Evolutionary conservation across 441 rosid species (phyloP), one percentile per base, ranked within the genome.

Genomic region (Erodium moschatum): DNA sequence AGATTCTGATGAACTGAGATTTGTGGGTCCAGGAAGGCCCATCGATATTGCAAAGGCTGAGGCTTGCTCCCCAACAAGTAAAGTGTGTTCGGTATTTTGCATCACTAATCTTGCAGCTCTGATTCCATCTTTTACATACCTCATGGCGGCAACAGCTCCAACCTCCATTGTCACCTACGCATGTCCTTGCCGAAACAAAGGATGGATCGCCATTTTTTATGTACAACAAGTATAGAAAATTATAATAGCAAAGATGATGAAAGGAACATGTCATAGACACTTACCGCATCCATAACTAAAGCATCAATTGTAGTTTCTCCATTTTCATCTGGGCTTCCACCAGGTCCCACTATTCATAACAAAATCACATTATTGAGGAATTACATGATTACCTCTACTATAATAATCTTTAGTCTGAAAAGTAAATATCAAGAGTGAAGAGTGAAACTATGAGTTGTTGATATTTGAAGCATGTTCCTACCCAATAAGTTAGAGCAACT

Each of bases 121-220:
- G 71, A 90, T 90, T 65, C 98, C 98, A 21, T 89, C 97, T 77
- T 87, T 92, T 50, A 92, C 90, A 74, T 79, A 85, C 69, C 94
- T 85, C 98, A 92, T 92, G 65, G 90, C 97, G 81, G 92, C 98
- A 77, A 92, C 91, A 67, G 98, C 98, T 78, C 98, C 98, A 67
- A 87, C 96, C 82, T 90, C 98, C 98, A 92, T 92, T 3, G 96
- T 92, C 63, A 82, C 91, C 98, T 90, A 83, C 7, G 74, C 75
- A 82, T 65, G 67, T 79, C 82, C 89, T 87, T 84, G 74, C 77
- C 80, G 70, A 80, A 68, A 73, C 56, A 58, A 64, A 71, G 63
- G 50, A 72, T 69, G 18, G 27, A 70, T 50, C 18, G 56, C 73
- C 66, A 52, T 66, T 77, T 72, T 38, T 69, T 27, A 44, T 19